Evolutionary conservation across 768 basidiomycete genomes (phyloP).

Genomic region (Wakefieldia striispora): DNA sequence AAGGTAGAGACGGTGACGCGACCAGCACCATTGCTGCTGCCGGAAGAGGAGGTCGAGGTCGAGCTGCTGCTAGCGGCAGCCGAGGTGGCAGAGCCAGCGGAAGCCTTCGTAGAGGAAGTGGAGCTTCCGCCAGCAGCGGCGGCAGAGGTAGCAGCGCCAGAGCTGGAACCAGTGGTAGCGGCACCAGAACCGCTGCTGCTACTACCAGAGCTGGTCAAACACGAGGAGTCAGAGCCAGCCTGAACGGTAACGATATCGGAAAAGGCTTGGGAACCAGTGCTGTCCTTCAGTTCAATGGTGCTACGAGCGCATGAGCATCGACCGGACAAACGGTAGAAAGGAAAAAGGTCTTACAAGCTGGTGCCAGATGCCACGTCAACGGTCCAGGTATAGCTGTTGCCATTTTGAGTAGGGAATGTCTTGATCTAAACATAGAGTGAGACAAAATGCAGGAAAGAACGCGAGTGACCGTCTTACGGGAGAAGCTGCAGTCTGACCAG

Average conservation of each 20-base stretch:
- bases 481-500: slow-evolving; percentile 48
- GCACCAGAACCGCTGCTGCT: not conserved
- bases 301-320: slow-evolving; percentile 31
- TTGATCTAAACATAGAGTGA: slow-evolving; percentile 42
- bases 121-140: slow-evolving; percentile 1
- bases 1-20: slow-evolving; percentile 32
- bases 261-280: slow-evolving; percentile 51
- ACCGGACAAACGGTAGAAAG: not conserved
- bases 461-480: slow-evolving; percentile 37
- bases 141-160: slow-evolving; percentile 1
- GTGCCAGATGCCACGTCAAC: slow-evolving; percentile 47
- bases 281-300: slow-evolving; percentile 56
- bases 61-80: slow-evolving; percentile 22
- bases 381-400: slow-evolving; percentile 49
- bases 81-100: slow-evolving; percentile 12
- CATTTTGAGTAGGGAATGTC: slow-evolving; percentile 46
- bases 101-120: not conserved
- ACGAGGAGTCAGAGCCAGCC: slow-evolving; percentile 32
- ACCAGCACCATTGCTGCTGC: slow-evolving; percentile 32
- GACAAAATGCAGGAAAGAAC: slow-evolving; percentile 1
- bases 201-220: slow-evolving; percentile 17
- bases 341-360: slow-evolving; percentile 38
- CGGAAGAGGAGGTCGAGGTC: slow-evolving; percentile 19
- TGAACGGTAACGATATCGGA: slow-evolving; percentile 49
- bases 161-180: slow-evolving; percentile 2